phyloP scores from a whole-genome alignment of 441 rosid genomes.

The Populus hybrid region DNA sequence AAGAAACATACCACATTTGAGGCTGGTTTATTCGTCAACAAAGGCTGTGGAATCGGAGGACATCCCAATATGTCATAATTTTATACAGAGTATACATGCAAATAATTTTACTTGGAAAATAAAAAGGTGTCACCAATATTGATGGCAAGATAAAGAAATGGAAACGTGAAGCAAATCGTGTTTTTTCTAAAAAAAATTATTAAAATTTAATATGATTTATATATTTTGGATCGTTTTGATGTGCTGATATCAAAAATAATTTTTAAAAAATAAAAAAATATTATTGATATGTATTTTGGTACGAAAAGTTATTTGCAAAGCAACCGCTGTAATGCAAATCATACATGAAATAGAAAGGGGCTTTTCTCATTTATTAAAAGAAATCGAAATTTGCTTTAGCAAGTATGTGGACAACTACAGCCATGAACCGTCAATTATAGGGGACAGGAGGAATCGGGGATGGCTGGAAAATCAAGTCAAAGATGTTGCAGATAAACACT shows the following conservation, averaged over 20 bases:
- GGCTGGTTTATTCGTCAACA: constrained; percentile 13
- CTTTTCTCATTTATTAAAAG: background rate
- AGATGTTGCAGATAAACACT: background rate
- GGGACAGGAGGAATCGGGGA: constrained; percentile 21
- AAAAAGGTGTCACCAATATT: background rate
- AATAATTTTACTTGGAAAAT: background rate
- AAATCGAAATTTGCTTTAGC: background rate
- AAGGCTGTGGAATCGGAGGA: no score
- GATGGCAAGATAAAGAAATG: background rate
- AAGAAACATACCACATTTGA: background rate
- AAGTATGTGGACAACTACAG: background rate
- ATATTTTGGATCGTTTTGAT: no score
- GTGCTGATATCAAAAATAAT: no score
- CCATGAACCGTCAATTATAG: background rate
- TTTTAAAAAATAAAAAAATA: no score
- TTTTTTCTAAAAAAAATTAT: no score
- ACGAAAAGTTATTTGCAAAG: no score
- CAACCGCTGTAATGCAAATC: no score
- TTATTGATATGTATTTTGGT: no score
- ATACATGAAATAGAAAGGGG: no score
- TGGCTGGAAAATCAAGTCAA: background rate
- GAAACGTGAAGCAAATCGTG: no score
- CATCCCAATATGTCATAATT: no score
- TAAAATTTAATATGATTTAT: no score
- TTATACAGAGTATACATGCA: background rate